Base-by-base conservation (phyloP, 768 basidiomycete genomes). In the Leccinum fibrillosum region DNA sequence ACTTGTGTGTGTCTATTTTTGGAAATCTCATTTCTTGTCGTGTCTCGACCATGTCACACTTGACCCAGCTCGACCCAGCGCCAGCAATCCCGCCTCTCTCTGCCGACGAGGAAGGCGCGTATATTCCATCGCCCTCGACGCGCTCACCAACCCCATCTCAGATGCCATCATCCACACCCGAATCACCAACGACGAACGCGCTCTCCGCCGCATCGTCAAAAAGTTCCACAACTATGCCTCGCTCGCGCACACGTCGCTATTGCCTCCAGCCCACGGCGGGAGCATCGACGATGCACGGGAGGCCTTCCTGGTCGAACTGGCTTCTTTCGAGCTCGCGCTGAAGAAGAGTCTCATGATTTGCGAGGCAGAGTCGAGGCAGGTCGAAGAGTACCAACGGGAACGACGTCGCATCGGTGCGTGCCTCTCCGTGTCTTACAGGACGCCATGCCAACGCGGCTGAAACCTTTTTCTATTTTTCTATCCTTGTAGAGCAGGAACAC, bases 271-370 rank as follows among this genome's bases (percentile, higher is more conserved):
- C 47, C 61, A 62, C 64, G 53, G 69, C 54, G 54, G 73, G 4
- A 70, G 73, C 2, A 75, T 84, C 3, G 85, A 89, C 30, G 90
- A 92, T 73, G 88, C 89, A 52, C 75, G 89, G 34, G 90, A 93
- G 58, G 85, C 88, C 0, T 89, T 93, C 67, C 70, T 92, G 53
- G 78, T 91, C 28, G 92, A 94, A 70, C 72, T 94, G 19, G 84
- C 85, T 49, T 82, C 88, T 11, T 92, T 92, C 67, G 84, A 89
- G 69, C 71, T 92, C 59, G 73, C 83, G 55, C 75, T 94, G 63
- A 83, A 86, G 75, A 94, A 93, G 74, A 88, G 83, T 62, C 76
- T 79, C 35, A 89, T 93, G 84, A 86, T 91, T 48, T 92, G 90
- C 65, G 87, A 92, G 67, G 92, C 91, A 8, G 92, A 94, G 75